Evolutionary conservation across 1,284 basidiomycete genomes (phyloP), one percentile per base, ranked within the genome.

Genomic region (Apiotrichum laibachii): DNA sequence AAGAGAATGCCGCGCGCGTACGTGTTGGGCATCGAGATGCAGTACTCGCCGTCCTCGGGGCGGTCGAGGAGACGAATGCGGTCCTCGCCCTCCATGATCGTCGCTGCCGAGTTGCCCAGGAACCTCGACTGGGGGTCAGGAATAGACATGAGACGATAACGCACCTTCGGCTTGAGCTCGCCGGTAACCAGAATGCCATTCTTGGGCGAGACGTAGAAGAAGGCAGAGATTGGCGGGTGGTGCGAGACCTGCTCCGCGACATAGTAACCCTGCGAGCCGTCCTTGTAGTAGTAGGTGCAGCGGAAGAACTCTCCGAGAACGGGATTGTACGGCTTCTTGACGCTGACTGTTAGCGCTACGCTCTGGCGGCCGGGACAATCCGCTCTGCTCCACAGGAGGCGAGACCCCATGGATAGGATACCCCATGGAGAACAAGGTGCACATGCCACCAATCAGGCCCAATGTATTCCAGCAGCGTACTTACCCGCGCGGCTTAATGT

Each of bases 311-410:
- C 95, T 57, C 96, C 95, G 12, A 99, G 85, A 15, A 98, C 85
- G 33, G 96, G 95, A 76, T 99, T 99, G 79, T 98, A 98, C 85
- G 95, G 95, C 81, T 99, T 99, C 88, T 99, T 99, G 65, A 99
- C 96, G 56, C 72, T 77, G 63, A 43, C 31, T 40, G 50, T 52
- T 40, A 50, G 49, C 19, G 9, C 16, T 16, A 11, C 12, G 5
- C 7, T 46, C 5, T 18, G 42, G 4, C 45, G 22, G 10, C 13
- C 19, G 26, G 21, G 26, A 31, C 26, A 3, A 31, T 31, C 3
- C 26, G 26, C 45, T 19, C 31, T 21, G 40, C 18, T 33, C 19
- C 10, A 34, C 18, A 50, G 16, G 12, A 35, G 19, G 12, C 37
- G 12, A 35, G 19, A n/a, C 37, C 19, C 26, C 26, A 31, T 31